Evolutionary conservation across 208 protist species (phyloP), one percentile per base, ranked within the genome.

Genomic region (Acanthamoeba royreba): DNA sequence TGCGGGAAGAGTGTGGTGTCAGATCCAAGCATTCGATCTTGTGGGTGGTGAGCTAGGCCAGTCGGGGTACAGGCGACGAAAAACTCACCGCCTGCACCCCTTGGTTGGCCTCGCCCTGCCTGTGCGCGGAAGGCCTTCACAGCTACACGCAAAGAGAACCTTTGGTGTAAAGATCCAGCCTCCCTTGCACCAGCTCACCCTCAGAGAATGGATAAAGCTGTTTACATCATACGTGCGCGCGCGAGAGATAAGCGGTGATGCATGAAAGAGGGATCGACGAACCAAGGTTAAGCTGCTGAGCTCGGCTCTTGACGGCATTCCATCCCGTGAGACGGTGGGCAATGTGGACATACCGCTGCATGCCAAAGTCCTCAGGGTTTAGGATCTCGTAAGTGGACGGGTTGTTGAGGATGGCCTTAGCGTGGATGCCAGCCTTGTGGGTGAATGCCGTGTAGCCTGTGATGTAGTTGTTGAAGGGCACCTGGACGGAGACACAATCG

Each of bases 391-490:
- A 83, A 8, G 47, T 49, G 33, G 79, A 22, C 47, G 94, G 58
- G 91, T 96, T 43, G 43, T 94, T 72, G 93, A 96, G 95, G 91
- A 97, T 94, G 28, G 95, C 96, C 77, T 97, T 96, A 58, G 93
- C 93, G 89, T 96, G 96, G 19, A 98, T 96, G 47, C 97, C 97
- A 28, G 97, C 97, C 92, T 98, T 98, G 95, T 98, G 97, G 9
- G 96, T 97, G 90, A 97, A 98, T n/a, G 97, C 97, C 25, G 95
- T 66, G 46, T 90, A 95, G 22, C 97, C 97, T 46, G 97, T 98
- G 38, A 98, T 95, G 92, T 96, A 97, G 81, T 98, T 97, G 93
- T 97, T 97, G 95, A 98, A 98, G 17, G 97, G 97, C 40, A 98
- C 96, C 28, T 72, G 55, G 38, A 98, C 90, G 31, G 95, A 81